A percentile compares a stretch with the other conserved stretches of the same genome.
Evolutionary conservation across 495 filamentous ascomycete species (phyloP).

Genomic region (Tuber magnatum): DNA sequence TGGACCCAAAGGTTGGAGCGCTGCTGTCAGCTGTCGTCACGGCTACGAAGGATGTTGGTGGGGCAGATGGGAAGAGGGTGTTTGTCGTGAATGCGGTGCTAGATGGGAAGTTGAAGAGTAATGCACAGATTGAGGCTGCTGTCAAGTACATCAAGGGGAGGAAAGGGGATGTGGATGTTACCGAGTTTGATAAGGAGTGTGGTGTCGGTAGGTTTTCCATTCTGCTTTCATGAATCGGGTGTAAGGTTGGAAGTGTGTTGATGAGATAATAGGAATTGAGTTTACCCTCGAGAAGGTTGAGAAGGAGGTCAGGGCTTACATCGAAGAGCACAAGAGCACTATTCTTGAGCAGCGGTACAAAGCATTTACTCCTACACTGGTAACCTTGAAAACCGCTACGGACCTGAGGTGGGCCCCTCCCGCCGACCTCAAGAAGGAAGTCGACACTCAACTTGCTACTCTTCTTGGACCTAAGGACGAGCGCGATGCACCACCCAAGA

Average conservation of each 20-base stretch:
- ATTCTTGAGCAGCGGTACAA: conserved; percentile 38
- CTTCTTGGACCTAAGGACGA: conserved; percentile 40
- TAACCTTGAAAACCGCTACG: conserved; percentile 33
- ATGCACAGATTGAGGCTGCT: conserved; percentile 35
- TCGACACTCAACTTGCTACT: conserved; percentile 30
- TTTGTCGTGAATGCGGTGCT: conserved; percentile 34
- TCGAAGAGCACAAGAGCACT: conserved; percentile 21
- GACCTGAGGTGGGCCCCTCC: conserved; percentile 37
- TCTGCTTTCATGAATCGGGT: not conserved
- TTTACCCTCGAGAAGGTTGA: conserved; percentile 28
- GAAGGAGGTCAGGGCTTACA: conserved; percentile 24
- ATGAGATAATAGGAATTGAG: conserved; percentile 28
- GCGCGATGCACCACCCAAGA: conserved; percentile 38
- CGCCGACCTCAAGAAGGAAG: conserved; percentile 36
- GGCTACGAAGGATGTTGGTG: conserved; percentile 31
- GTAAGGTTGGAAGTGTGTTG: not conserved
- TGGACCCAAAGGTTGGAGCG: conserved; percentile 29
- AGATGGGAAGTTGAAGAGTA: conserved; percentile 32
- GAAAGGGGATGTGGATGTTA: conserved; percentile 28
- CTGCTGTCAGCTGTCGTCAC: conserved; percentile 29
- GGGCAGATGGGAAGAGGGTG: conserved; percentile 24
- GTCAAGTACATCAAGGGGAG: conserved; percentile 32
- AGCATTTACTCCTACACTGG: conserved; percentile 25
- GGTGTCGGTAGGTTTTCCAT: conserved; percentile 31
- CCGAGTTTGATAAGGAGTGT: conserved; percentile 35